These are phyloP conservation scores for Verticillium longisporum DNA, from an alignment of 2,329 filamentous ascomycete genomes.

Conservation along the genomic window DNA sequence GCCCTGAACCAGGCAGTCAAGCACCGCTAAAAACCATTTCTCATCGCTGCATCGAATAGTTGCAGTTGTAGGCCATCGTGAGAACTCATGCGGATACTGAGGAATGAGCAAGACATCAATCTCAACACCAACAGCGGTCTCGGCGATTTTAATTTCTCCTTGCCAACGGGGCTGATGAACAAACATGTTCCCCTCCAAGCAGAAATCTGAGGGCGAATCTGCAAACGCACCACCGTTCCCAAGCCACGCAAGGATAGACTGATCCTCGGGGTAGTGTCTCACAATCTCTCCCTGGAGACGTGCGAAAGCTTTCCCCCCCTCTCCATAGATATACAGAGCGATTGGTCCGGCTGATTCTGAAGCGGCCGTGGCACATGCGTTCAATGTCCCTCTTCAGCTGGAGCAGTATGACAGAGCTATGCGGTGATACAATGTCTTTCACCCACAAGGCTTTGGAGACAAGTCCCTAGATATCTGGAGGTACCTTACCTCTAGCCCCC, in stretches of 20 bases:
- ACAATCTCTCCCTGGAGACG: conserved; percentile 17
- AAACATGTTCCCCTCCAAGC: not conserved
- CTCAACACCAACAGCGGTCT: not conserved
- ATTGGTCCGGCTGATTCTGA: too few relatives aligned
- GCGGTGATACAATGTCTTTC: too few relatives aligned
- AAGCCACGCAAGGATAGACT: conserved; percentile 22
- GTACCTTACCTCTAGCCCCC: too few relatives aligned
- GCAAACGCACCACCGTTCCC: too few relatives aligned
- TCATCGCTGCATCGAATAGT: too few relatives aligned
- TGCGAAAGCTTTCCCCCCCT: conserved; percentile 13
- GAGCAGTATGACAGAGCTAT: conserved; percentile 1
- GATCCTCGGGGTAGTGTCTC: conserved; percentile 21
- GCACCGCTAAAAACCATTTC: not conserved
- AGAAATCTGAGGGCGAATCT: not conserved
- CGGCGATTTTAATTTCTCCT: not conserved
- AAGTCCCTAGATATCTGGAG: too few relatives aligned
- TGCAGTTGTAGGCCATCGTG: too few relatives aligned
- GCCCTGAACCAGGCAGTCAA: not conserved
- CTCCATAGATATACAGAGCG: conserved; percentile 13
- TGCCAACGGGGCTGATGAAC: not conserved
- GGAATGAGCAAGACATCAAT: not conserved
- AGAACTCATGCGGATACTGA: not conserved
- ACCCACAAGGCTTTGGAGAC: too few relatives aligned
- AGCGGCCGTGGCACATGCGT: too few relatives aligned
- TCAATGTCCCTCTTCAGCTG: too few relatives aligned